Percentiles rank a stretch among this genome's conserved stretches.
These are phyloP conservation scores for Fonsecaea nubica DNA, from an alignment of 2,329 filamentous ascomycete species.

Conservation along the genomic window DNA sequence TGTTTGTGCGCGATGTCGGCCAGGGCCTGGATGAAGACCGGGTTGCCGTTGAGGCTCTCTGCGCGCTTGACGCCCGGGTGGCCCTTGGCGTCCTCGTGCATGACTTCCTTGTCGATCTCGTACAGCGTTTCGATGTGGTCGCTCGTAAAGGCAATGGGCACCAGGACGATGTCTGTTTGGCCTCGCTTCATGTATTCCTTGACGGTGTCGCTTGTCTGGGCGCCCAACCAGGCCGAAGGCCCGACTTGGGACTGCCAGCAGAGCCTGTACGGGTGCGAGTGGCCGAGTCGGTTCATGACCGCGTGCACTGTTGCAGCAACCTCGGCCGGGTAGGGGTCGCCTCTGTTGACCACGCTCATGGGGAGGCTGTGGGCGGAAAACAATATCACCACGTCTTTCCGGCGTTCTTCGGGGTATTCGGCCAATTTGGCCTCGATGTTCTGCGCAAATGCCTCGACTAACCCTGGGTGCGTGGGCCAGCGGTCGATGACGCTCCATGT, in stretches of 20 bases:
- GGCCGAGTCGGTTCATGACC: constrained; percentile 89
- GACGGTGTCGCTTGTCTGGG: constrained; percentile 88
- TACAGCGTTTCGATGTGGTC: constrained; percentile 98
- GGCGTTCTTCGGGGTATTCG: constrained; percentile 80
- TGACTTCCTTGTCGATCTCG: constrained; percentile 93
- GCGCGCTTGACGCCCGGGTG: constrained; percentile 83
- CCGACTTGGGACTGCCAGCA: constrained; percentile 99
- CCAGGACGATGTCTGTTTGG: constrained; percentile 86
- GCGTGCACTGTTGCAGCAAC: constrained; percentile 95
- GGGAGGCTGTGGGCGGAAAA: constrained; percentile 96
- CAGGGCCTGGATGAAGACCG: constrained; percentile 86
- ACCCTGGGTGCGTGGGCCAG: constrained; percentile 89
- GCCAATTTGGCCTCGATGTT: constrained; percentile 87
- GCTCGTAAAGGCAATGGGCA: constrained; percentile 97
- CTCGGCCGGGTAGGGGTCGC: constrained; percentile 93
- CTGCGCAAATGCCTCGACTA: constrained; percentile 89
- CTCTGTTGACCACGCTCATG: constrained; percentile 96
- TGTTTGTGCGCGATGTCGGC: constrained; percentile 86
- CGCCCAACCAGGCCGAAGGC: constrained; percentile 91
- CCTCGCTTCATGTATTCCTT: constrained; percentile 88
- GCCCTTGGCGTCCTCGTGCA: constrained; percentile 73
- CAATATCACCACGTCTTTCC: constrained; percentile 81
- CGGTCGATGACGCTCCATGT: constrained; percentile 97
- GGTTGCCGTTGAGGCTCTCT: constrained; percentile 89
- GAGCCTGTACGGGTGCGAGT: constrained; percentile 88